Conservation (phyloP, 2,329 filamentous ascomycete genomes). For the Phoma herbarum region DNA sequence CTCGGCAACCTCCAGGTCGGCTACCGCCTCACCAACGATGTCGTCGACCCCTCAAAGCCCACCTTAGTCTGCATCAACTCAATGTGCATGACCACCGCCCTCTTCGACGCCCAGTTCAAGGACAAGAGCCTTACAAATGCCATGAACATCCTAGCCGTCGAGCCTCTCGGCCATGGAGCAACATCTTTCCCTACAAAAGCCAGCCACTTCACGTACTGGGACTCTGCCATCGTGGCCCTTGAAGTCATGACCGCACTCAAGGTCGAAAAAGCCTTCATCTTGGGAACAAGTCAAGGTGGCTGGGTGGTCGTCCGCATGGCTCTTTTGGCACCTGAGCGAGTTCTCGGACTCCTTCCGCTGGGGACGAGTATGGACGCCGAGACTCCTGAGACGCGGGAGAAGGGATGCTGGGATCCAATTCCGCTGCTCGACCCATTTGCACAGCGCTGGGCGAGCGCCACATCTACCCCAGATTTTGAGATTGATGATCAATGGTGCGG, state of each 20-base stretch:
- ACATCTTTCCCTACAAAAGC: slow-evolving; percentile 41
- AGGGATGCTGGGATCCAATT: slow-evolving; percentile 60
- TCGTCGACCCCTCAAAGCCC: slow-evolving; percentile 16
- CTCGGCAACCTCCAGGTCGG: slow-evolving; percentile 22
- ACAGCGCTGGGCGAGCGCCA: slow-evolving; percentile 52
- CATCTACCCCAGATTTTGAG: slow-evolving; percentile 54
- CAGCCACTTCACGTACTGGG: slow-evolving; percentile 23
- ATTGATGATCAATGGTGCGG: slow-evolving; percentile 55
- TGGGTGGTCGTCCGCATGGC: slow-evolving; percentile 22
- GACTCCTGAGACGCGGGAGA: slow-evolving; percentile 52
- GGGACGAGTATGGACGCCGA: slow-evolving; percentile 63
- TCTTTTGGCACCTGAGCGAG: slow-evolving; percentile 35
- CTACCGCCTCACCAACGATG: slow-evolving; percentile 23
- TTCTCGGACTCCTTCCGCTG: slow-evolving; percentile 61
- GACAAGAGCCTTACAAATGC: slow-evolving; percentile 44
- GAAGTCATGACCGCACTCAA: slow-evolving; percentile 18
- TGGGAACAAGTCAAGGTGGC: slow-evolving; percentile 19
- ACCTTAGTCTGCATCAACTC: slow-evolving; percentile 25
- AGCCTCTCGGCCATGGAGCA: slow-evolving; percentile 61
- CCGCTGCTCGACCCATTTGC: slow-evolving; percentile 47
- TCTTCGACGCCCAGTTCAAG: slow-evolving; percentile 47
- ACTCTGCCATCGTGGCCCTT: slow-evolving; percentile 14
- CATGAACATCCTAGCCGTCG: slow-evolving; percentile 62
- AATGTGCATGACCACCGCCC: slow-evolving; percentile 26
- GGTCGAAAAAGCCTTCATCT: slow-evolving; percentile 11